Evolutionary conservation across 192 early-diverging fungal species (phyloP).

Genomic region (Coemansia sp.): DNA sequence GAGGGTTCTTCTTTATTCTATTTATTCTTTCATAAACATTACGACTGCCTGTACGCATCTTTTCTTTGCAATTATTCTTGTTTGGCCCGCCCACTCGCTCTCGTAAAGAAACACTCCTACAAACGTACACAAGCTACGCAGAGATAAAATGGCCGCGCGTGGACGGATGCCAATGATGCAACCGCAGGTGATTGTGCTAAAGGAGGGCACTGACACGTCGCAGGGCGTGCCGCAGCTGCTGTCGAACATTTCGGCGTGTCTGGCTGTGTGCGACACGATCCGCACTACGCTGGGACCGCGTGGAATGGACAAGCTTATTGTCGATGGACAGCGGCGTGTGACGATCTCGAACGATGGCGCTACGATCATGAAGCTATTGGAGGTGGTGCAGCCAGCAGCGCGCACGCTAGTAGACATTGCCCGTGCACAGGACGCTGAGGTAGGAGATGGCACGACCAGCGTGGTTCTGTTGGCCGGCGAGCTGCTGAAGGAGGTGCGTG

Average conservation of each 20-base stretch:
- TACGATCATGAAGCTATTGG: slow-evolving; percentile 96
- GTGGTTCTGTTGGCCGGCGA: slow-evolving; percentile 97
- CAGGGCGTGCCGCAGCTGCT: slow-evolving; percentile 97
- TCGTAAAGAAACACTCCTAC: background rate
- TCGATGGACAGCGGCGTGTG: slow-evolving; percentile 86
- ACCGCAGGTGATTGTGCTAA: slow-evolving; percentile 98
- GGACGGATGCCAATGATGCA: slow-evolving; percentile 64
- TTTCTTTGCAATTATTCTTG: background rate
- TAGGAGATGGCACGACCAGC: slow-evolving; percentile 97
- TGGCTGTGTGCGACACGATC: slow-evolving; percentile 93
- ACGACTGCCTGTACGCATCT: background rate
- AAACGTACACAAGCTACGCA: background rate
- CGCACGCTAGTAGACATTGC: slow-evolving; percentile 98
- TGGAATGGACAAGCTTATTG: slow-evolving; percentile 99
- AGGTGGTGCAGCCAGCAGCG: slow-evolving; percentile 98
- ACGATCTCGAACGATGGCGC: slow-evolving; percentile 99
- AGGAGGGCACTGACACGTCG: slow-evolving; percentile 97
- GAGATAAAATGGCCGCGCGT: slow-evolving; percentile 43
- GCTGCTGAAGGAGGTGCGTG: slow-evolving; percentile 91
- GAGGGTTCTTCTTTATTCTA: background rate
- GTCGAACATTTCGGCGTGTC: slow-evolving; percentile 96
- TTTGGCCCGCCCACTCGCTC: too few species aligned
- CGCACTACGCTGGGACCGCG: slow-evolving; percentile 95
- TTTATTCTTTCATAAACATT: background rate
- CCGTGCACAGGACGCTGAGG: slow-evolving; percentile 97